Conservation (phyloP, 225 moss, liverwort and hornwort genomes). For the Ulota crispa region DNA sequence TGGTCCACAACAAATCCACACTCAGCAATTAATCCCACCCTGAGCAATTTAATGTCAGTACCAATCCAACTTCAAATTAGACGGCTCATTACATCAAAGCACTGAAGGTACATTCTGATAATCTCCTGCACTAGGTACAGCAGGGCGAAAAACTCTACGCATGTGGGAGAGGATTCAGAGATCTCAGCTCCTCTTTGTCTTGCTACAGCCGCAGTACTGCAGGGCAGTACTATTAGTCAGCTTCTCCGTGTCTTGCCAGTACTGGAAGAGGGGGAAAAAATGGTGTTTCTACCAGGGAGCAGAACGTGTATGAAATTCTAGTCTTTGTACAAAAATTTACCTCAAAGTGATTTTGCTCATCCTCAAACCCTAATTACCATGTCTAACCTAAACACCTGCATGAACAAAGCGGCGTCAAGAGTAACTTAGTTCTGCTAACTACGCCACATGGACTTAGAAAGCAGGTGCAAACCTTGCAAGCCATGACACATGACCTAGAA, state of each 20-base stretch:
- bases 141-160: slow-evolving; percentile 2
- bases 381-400: too few relatives aligned
- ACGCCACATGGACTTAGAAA: background rate
- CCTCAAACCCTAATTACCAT: background rate
- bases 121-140: slow-evolving; percentile 13
- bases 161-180: background rate
- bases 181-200: slow-evolving; percentile 18
- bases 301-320: slow-evolving; percentile 2
- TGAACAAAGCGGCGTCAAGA: background rate
- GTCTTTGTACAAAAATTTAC: slow-evolving; percentile 43
- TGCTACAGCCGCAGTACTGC: slow-evolving; percentile 12
- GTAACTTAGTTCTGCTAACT: background rate
- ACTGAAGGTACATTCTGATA: background rate
- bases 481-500: background rate
- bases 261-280: slow-evolving; percentile 19
- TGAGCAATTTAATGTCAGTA: too few relatives aligned
- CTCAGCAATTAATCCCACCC: background rate
- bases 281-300: background rate
- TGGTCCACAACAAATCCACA: too few relatives aligned
- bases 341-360: background rate
- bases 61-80: slow-evolving; percentile 13
- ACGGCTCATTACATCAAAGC: background rate
- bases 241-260: slow-evolving; percentile 25
- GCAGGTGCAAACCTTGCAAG: background rate
- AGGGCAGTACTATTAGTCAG: background rate